Base-by-base conservation (phyloP, 106 monocot species). In the Acorus calamus region DNA sequence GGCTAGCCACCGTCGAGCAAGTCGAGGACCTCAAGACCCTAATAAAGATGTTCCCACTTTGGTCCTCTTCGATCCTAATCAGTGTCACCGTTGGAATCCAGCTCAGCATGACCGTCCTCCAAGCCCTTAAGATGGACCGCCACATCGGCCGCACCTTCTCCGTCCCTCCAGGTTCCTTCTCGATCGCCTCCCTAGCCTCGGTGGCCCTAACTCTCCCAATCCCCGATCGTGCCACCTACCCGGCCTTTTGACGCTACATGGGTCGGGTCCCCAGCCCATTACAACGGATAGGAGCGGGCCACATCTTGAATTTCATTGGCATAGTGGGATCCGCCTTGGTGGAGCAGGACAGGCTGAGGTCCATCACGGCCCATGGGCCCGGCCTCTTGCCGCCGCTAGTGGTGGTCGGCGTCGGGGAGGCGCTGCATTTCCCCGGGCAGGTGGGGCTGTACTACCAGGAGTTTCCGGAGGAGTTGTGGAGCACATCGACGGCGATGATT, bases 91-190 rank as follows among this genome's bases (percentile, higher is more conserved):
- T 55, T 6, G 7, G 45, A 6, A 45, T 62, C 2, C 53, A 53
- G 13, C 11, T n/a, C 46, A 56, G 50, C 71, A 14, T 63, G 46
- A 50, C 10, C 7, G 14, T 55, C 6, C 71, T 71, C 55, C 63
- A 71, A 71, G 62, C 71, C 13, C 49, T 71, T 4, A 56, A 63
- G 46, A 71, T 71, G 63, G 63, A 71, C 62, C 51, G 70, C 43
- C 71, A 54, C 12, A 8, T 71, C 3, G 62, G 62, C 2, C 44
- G 6, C 11, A 1, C 14, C 51, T 53, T 61, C 61, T 4, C 14
- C 44, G 57, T 67, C 46, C 70, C 70, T 1, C 45, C 47, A 41
- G 53, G 52, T 13, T 63, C 71, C 12, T 55, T 71, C n/a, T 11
- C 62, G 2, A 46, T 71, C 53, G 54, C 63, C 14, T 41, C 8